A percentile compares a stretch with the other conserved stretches of the same genome.
Conservation (phyloP, 495 filamentous ascomycete species). For the Trichocladium uniseriatum region DNA sequence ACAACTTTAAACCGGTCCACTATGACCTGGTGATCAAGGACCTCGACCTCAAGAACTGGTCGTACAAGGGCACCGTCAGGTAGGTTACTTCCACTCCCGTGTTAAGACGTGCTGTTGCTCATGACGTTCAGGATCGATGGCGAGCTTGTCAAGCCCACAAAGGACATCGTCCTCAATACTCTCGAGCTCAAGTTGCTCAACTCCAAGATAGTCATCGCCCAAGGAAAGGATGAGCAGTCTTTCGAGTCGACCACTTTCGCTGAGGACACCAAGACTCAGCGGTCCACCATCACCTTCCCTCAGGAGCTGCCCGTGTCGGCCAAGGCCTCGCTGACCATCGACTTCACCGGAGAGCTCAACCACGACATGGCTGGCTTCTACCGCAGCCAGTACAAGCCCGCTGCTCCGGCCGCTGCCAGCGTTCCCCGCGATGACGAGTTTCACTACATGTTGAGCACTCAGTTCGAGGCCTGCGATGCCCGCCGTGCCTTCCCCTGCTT, state of each 20-base stretch:
- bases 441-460: constrained; percentile 91
- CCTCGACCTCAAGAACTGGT: constrained; percentile 66
- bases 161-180: constrained; percentile 67
- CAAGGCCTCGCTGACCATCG: constrained; percentile 57
- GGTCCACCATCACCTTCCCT: constrained; percentile 63
- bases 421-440: constrained; percentile 70
- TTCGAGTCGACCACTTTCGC: constrained; percentile 55
- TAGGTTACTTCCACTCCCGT: constrained; percentile 26
- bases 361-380: constrained; percentile 96
- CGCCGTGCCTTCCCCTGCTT: constrained; percentile 93
- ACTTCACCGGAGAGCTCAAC: constrained; percentile 82
- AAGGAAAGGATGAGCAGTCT: constrained; percentile 38
- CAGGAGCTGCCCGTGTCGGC: constrained; percentile 52
- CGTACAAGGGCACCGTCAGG: constrained; percentile 71
- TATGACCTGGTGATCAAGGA: constrained; percentile 77
- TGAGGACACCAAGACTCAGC: constrained; percentile 73
- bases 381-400: constrained; percentile 84
- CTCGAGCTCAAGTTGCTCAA: constrained; percentile 52
- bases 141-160: constrained; percentile 52
- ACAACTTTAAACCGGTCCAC: constrained; percentile 70
- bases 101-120: not conserved
- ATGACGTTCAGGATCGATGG: constrained; percentile 37
- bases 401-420: constrained; percentile 53
- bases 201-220: constrained; percentile 39
- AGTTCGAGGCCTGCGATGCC: constrained; percentile 95